Base-by-base conservation (phyloP, 1,284 basidiomycete genomes). In the Ganoderma resinaceum region DNA sequence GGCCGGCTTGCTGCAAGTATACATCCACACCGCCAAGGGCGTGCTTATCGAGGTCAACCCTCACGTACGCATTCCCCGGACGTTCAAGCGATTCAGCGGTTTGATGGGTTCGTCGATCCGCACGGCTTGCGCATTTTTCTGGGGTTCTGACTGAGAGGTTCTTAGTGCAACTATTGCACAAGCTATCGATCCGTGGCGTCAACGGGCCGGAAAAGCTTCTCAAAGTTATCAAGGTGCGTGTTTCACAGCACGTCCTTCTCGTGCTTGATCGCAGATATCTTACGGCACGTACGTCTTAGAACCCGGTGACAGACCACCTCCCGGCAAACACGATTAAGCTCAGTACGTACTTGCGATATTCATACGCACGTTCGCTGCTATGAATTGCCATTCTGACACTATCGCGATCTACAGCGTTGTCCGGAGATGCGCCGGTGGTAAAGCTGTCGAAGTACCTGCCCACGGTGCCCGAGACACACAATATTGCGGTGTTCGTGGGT, bases 11-110 rank as follows among this genome's bases (percentile, higher is more conserved):
- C 88, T 99, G 9, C 97, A 99, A 81, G 97, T 99, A 37, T 99
- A 98, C 84, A 98, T 99, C 71, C 97, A 99, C 84, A 99, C 97
- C 8, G 94, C 96, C 33, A 95, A 94, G 77, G 97, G 97, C 60
- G 95, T 98, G 23, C 88, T 99, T 61, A 99, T 99, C 80, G 98
- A 99, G 82, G 96, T 99, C 74, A 99, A 99, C 80, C 97, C 97
- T 7, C 94, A 95, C 80, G 96, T 99, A 35, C 89, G 97, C 71
- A 99, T 99, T 77, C 97, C 97, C 12, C 87, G 97, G 72, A 99
- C 97, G 8, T 99, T 99, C 83, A 99, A 99, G 84, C 91, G 97
- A 8, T 99, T 99, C 83, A 96, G 95, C 68, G 97, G 97, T 46
- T 84, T 99, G 69, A 99, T 99, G 98, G 95, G 96, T 96, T 77